Percentiles rank a stretch among this genome's conserved stretches.
Conservation (phyloP, 805 yeast species). For the Hanseniaspora thailandica region DNA sequence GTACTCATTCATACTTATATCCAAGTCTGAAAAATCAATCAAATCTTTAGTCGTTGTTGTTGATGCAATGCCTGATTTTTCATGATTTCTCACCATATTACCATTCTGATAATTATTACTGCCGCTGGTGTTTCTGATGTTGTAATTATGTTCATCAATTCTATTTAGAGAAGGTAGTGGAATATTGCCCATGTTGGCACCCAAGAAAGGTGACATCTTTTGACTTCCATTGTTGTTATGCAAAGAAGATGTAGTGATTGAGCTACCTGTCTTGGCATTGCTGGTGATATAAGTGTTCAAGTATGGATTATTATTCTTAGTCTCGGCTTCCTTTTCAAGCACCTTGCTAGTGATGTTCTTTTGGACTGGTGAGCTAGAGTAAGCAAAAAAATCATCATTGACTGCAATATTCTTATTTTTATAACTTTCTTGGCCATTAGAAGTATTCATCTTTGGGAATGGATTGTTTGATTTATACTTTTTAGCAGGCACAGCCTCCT, state of each 20-base stretch:
- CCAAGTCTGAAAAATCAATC: constrained; percentile 13
- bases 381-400: constrained; percentile 7
- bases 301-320: not conserved
- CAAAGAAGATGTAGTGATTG: not conserved
- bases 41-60: constrained; percentile 5
- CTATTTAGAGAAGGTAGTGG: not conserved
- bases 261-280: not conserved
- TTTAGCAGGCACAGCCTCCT: constrained; percentile 1
- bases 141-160: not conserved
- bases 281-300: not conserved
- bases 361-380: not conserved
- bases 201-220: constrained; percentile 6
- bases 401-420: constrained; percentile 8
- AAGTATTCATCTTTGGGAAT: constrained; percentile 24
- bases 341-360: not conserved
- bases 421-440: not conserved
- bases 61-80: not conserved
- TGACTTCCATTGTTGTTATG: constrained; percentile 6
- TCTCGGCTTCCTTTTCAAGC: not conserved
- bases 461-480: constrained; percentile 29
- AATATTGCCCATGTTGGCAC: not conserved
- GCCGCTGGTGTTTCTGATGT: not conserved
- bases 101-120: not conserved
- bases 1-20: not conserved
- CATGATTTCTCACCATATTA: not conserved